phyloP scores from a whole-genome alignment of 371 early-diverging fungal species.

The Sanchytrium tribonematis region DNA sequence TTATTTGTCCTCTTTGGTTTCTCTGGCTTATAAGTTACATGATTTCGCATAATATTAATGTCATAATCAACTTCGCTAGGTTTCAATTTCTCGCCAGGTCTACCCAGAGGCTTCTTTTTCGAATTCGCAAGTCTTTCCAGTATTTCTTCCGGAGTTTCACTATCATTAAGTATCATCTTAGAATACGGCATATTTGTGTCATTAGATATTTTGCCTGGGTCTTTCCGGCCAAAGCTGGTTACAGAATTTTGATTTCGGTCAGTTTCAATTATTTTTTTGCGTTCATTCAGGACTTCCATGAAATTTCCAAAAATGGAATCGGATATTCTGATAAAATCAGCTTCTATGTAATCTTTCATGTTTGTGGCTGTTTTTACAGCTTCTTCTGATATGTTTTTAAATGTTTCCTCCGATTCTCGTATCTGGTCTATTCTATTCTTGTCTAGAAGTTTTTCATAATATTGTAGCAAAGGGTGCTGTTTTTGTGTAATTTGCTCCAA shows the following conservation, averaged over 20 bases:
- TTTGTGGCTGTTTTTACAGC: not conserved
- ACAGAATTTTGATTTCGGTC: not conserved
- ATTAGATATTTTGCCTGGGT: not conserved
- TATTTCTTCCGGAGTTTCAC: not conserved
- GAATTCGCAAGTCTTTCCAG: not conserved
- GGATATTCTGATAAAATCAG: not conserved
- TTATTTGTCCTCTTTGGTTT: not conserved
- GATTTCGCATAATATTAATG: not conserved
- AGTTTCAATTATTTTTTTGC: not conserved
- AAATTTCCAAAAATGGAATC: not conserved
- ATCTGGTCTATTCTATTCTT: not conserved
- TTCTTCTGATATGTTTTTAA: not conserved
- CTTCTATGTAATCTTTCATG: not conserved
- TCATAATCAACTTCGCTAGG: not conserved
- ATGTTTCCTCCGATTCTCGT: not conserved
- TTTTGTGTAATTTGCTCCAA: not conserved
- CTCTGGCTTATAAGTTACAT: not conserved
- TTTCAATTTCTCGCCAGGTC: not conserved
- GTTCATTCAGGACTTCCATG: not conserved
- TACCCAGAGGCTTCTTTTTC: not conserved
- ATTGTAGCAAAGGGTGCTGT: not conserved
- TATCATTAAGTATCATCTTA: not conserved
- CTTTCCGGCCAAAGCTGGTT: not conserved
- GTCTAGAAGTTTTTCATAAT: not conserved
- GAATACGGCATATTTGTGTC: not conserved